Evolutionary conservation across 1,139 yeast species (phyloP), one percentile per base, ranked within the genome.

Genomic region (Saccharomyces hybrid): DNA sequence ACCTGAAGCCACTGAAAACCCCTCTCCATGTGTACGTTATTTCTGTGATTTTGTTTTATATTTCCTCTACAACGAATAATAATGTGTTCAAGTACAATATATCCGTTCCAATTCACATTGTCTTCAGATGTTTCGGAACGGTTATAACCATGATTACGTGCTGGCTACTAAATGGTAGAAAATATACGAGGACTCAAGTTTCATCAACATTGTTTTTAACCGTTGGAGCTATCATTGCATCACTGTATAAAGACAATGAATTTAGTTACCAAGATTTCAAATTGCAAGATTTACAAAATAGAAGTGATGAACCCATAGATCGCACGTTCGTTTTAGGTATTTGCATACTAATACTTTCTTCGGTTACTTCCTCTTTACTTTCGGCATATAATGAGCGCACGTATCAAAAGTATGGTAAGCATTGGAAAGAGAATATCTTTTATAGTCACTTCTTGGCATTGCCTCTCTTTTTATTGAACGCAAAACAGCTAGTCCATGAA

Each of bases 51-150:
- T 65, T 84, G 61, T 83, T 78, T 64, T 83, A 81, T 59, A 57
- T 73, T 4, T 74, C 80, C 4, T 79, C 85, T 1, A 71, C 79
- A 9, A 69, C 83, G 51, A 84, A 83, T 64, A 86, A 86, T 64
- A 68, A 72, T 55, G 88, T 80, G 0, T 81, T 83, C 71, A 76
- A 72, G 38, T 83, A 73, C 65, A 75, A 81, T 48, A 74, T 86
- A 27, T 78, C 87, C 2, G 78, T 86, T 31, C 90, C 91, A 0
- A 71, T 84, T 34, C 89, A 85, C 63, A 84, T 85, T 34, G 79
- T 85, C 5, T 76, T 85, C 60, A 69, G 91, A 55, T 83, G 89
- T 8, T 79, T 85, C 5, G 83, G 88, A 0, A 79, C 88, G 0
- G 80, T 82, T 7, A 71, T 82, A 20, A 82, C 88, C 0, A 78